Conservation (phyloP, 768 basidiomycete species). For the Cystobasidiopsis lactophilus region DNA sequence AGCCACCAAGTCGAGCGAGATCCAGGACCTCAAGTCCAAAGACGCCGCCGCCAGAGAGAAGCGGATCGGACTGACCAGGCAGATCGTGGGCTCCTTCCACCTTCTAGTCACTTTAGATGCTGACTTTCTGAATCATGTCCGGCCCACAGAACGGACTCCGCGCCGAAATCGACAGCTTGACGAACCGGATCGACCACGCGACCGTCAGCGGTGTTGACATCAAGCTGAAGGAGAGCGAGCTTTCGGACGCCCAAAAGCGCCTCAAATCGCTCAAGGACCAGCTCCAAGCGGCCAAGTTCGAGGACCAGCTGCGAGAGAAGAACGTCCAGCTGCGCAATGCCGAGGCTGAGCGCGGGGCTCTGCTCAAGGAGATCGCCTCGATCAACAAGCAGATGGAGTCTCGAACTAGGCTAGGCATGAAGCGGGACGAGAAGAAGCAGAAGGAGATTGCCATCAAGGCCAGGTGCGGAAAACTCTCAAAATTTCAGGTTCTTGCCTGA, state of each 20-base stretch:
- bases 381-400: slow-evolving; percentile 59
- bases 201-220: slow-evolving; percentile 30
- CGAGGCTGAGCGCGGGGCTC: slow-evolving; percentile 45
- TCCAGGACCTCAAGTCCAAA: slow-evolving; percentile 38
- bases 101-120: not conserved
- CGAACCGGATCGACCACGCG: slow-evolving; percentile 23
- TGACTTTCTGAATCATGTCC: not conserved
- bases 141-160: slow-evolving; percentile 18
- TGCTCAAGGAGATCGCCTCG: slow-evolving; percentile 46
- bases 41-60: slow-evolving; percentile 22
- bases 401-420: slow-evolving; percentile 55
- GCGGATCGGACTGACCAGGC: slow-evolving; percentile 19
- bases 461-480: slow-evolving; percentile 32
- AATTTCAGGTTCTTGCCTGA: slow-evolving; percentile 5
- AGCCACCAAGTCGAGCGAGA: slow-evolving; percentile 36
- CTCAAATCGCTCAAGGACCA: slow-evolving; percentile 19
- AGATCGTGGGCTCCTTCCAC: slow-evolving; percentile 22
- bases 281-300: slow-evolving; percentile 20
- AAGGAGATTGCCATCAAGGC: slow-evolving; percentile 38
- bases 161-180: slow-evolving; percentile 20
- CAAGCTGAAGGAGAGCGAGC: slow-evolving; percentile 22
- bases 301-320: slow-evolving; percentile 18
- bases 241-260: slow-evolving; percentile 14
- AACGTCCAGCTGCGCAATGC: slow-evolving; percentile 31
- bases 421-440: slow-evolving; percentile 47